Evolutionary conservation across 2,329 filamentous ascomycete genomes (phyloP).

Genomic region (Monilinia vaccinii-corymbosi): DNA sequence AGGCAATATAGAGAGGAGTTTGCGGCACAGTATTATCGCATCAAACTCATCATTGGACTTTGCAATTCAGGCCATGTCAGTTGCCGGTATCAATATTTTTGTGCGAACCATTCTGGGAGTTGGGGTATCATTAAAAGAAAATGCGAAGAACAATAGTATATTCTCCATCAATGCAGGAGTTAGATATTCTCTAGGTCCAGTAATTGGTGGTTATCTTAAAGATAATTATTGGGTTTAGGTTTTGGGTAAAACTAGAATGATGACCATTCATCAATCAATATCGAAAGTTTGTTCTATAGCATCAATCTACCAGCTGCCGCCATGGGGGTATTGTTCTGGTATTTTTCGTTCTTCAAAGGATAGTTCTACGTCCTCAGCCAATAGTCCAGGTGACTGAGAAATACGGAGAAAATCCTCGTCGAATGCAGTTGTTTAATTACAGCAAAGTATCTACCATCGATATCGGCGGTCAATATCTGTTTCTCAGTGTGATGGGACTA

Average conservation of each 20-base stretch:
- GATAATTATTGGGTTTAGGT: slow-evolving; percentile 53
- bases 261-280: neutral
- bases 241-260: slow-evolving; percentile 41
- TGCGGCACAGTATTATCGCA: slow-evolving; percentile 38
- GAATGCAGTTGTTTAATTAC: slow-evolving; percentile 19
- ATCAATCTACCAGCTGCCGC: slow-evolving; percentile 43
- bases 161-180: slow-evolving; percentile 52
- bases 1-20: slow-evolving; percentile 22
- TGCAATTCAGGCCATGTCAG: slow-evolving; percentile 52
- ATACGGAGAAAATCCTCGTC: slow-evolving; percentile 32
- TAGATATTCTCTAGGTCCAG: slow-evolving; percentile 47
- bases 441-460: slow-evolving; percentile 43
- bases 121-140: slow-evolving; percentile 50
- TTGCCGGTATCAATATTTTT: slow-evolving; percentile 51
- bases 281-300: neutral
- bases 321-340: slow-evolving; percentile 43
- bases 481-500: neutral
- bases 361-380: slow-evolving; percentile 44
- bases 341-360: slow-evolving; percentile 46
- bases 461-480: slow-evolving; percentile 38
- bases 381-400: slow-evolving; percentile 33
- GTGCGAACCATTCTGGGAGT: slow-evolving; percentile 55
- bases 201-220: slow-evolving; percentile 48
- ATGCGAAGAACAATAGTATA: slow-evolving; percentile 51
- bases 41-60: slow-evolving; percentile 50